Evolutionary conservation across 2,329 filamentous ascomycete species (phyloP), one percentile per base, ranked within the genome.

Genomic region (Colletotrichum lini): DNA sequence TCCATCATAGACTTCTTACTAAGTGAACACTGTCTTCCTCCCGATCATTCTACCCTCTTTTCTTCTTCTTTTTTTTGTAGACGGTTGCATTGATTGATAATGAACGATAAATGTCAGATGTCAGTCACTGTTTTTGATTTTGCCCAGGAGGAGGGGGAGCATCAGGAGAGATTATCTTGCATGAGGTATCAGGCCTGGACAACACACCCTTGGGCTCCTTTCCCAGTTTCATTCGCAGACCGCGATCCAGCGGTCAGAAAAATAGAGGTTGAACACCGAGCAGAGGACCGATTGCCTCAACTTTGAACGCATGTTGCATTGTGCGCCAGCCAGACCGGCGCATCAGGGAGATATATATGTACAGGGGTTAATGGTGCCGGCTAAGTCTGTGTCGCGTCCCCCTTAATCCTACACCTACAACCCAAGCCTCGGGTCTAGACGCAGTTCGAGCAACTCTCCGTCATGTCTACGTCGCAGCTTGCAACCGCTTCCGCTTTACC

Each of bases 401-500:
- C 52, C 42, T 5, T 56, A 59, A 59, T 68, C 68, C 44, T 68
- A 71, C 65, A 71, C 45, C 35, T 38, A 38, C 35, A 38, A 38
- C 9, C 35, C 58, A 21, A 7, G 23, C 10, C n/a, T 8, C 16
- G 8, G 16, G 15, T 42, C 40, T 42, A 44, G 44, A 42, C 45
- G 16, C 23, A 40, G 10, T 7, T 18, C 42, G 1, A 15, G 6
- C 35, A 35, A 16, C 54, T 21, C 35, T 42, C 35, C 23, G 54
- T 30, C 13, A 23, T 23, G 54, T 23, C 35, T 35, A 23, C n/a
- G 35, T 9, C 26, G 26, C 52, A 38, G 35, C 4, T n/a, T 16
- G 21, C 60, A 38, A 10, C 23, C 12, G 54, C 56, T 13, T 38
- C 26, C 35, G 15, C 8, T 80, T 38, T 73, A 86, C 85, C 85